Evolutionary conservation across 2,329 filamentous ascomycete species (phyloP).

Genomic region (Remersonia thermophila): DNA sequence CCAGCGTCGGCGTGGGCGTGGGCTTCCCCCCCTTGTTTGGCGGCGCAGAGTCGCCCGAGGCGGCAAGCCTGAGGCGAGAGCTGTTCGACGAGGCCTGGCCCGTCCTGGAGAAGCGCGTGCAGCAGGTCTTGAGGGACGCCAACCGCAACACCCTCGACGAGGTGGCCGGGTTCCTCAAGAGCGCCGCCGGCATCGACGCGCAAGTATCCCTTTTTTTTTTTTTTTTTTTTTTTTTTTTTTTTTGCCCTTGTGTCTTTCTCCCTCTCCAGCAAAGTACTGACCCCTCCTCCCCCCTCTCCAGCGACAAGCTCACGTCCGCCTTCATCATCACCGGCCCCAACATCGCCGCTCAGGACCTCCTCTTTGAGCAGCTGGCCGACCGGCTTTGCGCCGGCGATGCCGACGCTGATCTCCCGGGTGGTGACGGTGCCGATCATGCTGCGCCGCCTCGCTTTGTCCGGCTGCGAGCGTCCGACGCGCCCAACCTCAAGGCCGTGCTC

Average conservation of each 20-base stretch:
- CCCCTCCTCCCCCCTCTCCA: constrained; percentile 2
- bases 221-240: background rate
- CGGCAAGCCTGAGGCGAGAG: constrained; percentile 40
- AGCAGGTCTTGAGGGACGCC: constrained; percentile 46
- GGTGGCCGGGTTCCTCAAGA: constrained; percentile 42
- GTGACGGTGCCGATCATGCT: too few species aligned
- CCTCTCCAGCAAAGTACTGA: background rate
- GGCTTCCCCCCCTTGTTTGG: constrained; percentile 41
- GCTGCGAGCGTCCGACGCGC: constrained; percentile 57
- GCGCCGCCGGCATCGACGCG: constrained; percentile 22
- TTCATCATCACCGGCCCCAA: constrained; percentile 70
- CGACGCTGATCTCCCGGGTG: too few species aligned
- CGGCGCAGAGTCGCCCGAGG: constrained; percentile 38
- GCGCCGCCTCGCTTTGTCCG: constrained; percentile 47
- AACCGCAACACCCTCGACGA: constrained; percentile 49
- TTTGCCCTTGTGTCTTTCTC: background rate
- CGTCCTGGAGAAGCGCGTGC: constrained; percentile 48
- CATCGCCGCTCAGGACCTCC: constrained; percentile 58
- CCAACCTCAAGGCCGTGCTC: constrained; percentile 59
- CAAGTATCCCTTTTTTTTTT: constrained; percentile 2
- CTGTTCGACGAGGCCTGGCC: constrained; percentile 54
- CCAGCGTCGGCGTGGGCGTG: too few species aligned
- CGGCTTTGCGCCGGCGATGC: constrained; percentile 27
- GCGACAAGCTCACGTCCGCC: constrained; percentile 49
- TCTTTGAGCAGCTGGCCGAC: constrained; percentile 59